Base-by-base conservation (phyloP, 73 alveolate species). In the Tetrahymena thermophila region DNA sequence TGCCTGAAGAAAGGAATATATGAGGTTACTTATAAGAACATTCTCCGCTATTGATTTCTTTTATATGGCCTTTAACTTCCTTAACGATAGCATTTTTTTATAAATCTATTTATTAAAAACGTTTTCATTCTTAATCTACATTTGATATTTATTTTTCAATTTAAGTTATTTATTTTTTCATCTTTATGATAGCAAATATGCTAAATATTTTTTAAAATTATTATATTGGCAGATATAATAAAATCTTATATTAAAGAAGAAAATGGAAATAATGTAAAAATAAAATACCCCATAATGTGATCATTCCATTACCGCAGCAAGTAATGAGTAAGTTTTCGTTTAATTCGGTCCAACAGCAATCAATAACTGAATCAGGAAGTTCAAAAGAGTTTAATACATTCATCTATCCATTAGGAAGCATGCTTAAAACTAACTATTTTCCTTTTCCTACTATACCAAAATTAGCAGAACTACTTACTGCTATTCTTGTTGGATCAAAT, bases 221-320 rank as follows among this genome's bases (percentile, higher is more conserved):
- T n/a, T 37, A 7, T 10, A 55, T 55, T n/a, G 2, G 2, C n/a
- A n/a, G n/a, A n/a, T n/a, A n/a, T n/a, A n/a, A 19, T 11, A 55
- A 55, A 55, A 19, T 55, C 2, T 55, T 11, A 43, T 85, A 97
- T 16, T 55, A 25, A 19, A 95, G 34, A 38, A 97, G 43, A 55
- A 55, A 19, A 55, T 19, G 9, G 9, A 55, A 55, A 2, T 98
- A 98, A 34, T 93, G 71, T 31, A 85, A 93, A 93, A 97, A 95
- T 34, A 93, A 23, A 34, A 96, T 37, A 96, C 98, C 99, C 98
- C 98, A 98, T 15, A 98, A 95, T 84, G 96, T 97, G 43, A 99
- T 94, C 50, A 96, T 94, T 3, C 99, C 99, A 93, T 98, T 99
- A 5, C 99, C 99, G 85, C 99, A 98, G 25, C 99, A 99, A 11